phyloP scores from a whole-genome alignment of 1,284 basidiomycete species.

The Sanghuangporus baumii region DNA sequence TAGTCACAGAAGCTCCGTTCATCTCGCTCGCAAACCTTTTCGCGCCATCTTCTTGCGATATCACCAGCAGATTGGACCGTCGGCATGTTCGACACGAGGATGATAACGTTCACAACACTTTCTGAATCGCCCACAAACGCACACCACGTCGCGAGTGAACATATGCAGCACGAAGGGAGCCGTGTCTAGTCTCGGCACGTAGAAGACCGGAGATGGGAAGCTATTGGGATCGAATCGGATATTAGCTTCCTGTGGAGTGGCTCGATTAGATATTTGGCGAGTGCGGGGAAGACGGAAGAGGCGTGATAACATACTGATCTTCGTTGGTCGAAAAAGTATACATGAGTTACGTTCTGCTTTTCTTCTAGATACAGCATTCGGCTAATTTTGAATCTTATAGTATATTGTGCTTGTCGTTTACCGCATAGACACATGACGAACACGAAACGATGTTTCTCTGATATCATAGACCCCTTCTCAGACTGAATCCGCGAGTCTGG shows the following conservation, averaged over 20 bases:
- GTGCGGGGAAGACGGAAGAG: constrained; percentile 27
- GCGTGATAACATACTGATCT: neutral
- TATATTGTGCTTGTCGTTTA: neutral
- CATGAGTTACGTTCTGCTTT: neutral
- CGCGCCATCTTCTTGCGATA: constrained; percentile 35
- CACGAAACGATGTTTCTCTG: no score
- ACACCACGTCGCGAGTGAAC: constrained; percentile 81
- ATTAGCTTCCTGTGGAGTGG: constrained; percentile 79
- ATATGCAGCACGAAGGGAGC: constrained; percentile 61
- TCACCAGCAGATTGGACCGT: constrained; percentile 67
- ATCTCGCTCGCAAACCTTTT: constrained; percentile 38
- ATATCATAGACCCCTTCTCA: neutral
- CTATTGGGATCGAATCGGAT: constrained; percentile 79
- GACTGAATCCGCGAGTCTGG: neutral
- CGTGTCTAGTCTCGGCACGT: constrained; percentile 56
- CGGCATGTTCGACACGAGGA: constrained; percentile 60
- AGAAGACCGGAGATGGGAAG: constrained; percentile 41
- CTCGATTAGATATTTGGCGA: constrained; percentile 78
- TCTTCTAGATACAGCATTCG: neutral
- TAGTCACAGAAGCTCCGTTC: constrained; percentile 65
- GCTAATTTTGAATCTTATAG: neutral
- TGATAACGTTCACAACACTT: no score
- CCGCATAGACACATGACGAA: no score
- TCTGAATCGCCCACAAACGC: no score
- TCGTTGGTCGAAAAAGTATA: neutral